Percentiles rank a stretch among this genome's conserved stretches.
Evolutionary conservation across 2,329 filamentous ascomycete genomes (phyloP).

Genomic region (Waltergamsia citrina): DNA sequence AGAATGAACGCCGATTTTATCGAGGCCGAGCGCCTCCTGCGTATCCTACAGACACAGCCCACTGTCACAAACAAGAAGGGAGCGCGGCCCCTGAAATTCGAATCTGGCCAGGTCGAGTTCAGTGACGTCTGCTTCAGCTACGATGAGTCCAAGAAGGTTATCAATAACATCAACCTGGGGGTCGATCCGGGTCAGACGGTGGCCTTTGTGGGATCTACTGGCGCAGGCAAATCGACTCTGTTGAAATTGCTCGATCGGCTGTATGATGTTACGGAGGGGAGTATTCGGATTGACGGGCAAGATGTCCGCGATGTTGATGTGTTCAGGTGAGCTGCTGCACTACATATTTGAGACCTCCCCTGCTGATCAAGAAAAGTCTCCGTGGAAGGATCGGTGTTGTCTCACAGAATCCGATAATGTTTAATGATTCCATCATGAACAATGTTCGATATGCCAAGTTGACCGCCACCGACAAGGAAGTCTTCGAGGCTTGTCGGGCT

Average conservation of each 20-base stretch:
- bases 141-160: conserved; percentile 47
- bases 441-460: conserved; percentile 49
- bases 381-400: conserved; percentile 46
- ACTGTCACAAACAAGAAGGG: conserved; percentile 41
- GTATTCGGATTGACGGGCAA: conserved; percentile 45
- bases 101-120: conserved; percentile 45
- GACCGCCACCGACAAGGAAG: conserved; percentile 43
- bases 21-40: conserved; percentile 46
- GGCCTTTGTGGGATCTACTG: conserved; percentile 51
- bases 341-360: neutral
- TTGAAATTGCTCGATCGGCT: conserved; percentile 50
- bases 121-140: conserved; percentile 48
- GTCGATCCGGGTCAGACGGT: conserved; percentile 43
- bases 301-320: conserved; percentile 45
- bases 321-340: conserved; percentile 22
- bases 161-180: conserved; percentile 42
- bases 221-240: conserved; percentile 49
- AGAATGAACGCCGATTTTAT: conserved; percentile 47
- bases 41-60: conserved; percentile 49
- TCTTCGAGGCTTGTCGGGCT: conserved; percentile 42
- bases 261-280: conserved; percentile 44
- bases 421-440: conserved; percentile 50
- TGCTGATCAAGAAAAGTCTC: conserved; percentile 25
- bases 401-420: conserved; percentile 44
- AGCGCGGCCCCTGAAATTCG: conserved; percentile 38